Base-by-base conservation (phyloP, 768 basidiomycete genomes). In the Boletus tomentosulus region DNA sequence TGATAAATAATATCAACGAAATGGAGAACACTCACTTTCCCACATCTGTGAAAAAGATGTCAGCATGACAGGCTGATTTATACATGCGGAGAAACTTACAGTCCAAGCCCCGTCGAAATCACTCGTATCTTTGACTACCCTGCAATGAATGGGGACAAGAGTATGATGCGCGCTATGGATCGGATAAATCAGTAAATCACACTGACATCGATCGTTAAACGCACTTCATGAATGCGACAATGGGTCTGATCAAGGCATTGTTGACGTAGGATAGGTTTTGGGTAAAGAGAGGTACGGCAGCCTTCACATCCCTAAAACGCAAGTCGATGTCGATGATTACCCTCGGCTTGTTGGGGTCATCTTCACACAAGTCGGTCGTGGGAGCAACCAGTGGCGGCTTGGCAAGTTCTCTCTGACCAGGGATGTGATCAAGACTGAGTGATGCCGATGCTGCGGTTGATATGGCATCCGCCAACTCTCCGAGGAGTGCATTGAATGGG, bases 31-130 rank as follows among this genome's bases (percentile, higher is more conserved):
- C 87, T 71, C 72, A 93, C 91, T 91, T 76, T 95, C 92, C 87
- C 93, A 95, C 80, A 93, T 86, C 92, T 93, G 58, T 24, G 24
- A 15, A 51, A 55, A 42, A 22, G 19, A 63, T 31, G 53, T 57
- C 31, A 56, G 42, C 6, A 12, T 13, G 46, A 54, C 33, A 46
- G 1, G 35, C 34, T 9, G 13, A 51, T 27, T 50, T 38, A 52
- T 22, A 51, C 46, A 22, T 22, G 13, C 28, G 9, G 15, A 34
- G 42, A 30, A 7, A 79, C 88, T 66, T 67, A 93, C 90, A 51
- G 92, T 98, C 95, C 94, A 98, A 22, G 92, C 83, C 5, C 97
- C 97, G 69, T 98, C 92, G 66, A 98, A 99, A 56, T 97, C 92
- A 50, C 71, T 75, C 55, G 96, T 71, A 55, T 89, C 83, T 65